Base-by-base conservation (phyloP, 1,284 basidiomycete genomes). In the Tetrapyrgos nigripes region DNA sequence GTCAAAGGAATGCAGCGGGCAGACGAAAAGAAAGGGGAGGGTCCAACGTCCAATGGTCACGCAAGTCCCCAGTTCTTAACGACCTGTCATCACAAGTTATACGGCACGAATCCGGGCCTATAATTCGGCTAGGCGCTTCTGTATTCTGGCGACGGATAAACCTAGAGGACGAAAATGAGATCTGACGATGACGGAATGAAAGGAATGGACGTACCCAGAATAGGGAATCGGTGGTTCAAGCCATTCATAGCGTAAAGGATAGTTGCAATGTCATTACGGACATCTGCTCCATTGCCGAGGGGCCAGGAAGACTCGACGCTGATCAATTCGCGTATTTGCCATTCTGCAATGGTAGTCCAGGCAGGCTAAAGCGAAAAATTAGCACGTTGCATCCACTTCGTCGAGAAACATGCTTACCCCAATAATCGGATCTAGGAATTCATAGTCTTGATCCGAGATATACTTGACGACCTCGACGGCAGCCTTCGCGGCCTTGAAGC, bases 371-470 rank as follows among this genome's bases (percentile, higher is more conserved):
- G 60, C 48, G 51, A 52, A 50, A 60, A 48, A 27, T 23, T 53
- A 8, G 50, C 37, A 14, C 13, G 14, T 48, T 19, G 26, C 21
- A 9, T 21, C 14, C 21, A 45, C n/a, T 45, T 19, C 43, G 23
- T 28, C 13, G 21, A 47, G 29, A 27, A 53, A 56, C 55, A 26
- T 14, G 76, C 88, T 64, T 75, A 91, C 89, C 58, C 86, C 88
- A 61, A 91, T 79, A 62, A 91, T 83, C 23, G 90, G 90, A 74
- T 92, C 89, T 29, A 92, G 78, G 69, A 84, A 88, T 43, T 82
- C 80, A 60, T 83, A 88, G 66, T 91, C 88, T 65, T 81, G 72
- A 35, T 90, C 87, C 26, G 78, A 71, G 57, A 90, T 77, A 60
- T 84, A 82, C 66, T 86, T 86, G 65, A 86, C 80, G 64, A 91